These are phyloP conservation scores for Phytophthora idaei DNA, from an alignment of 352 stramenopile genomes.

Conservation along the genomic window DNA sequence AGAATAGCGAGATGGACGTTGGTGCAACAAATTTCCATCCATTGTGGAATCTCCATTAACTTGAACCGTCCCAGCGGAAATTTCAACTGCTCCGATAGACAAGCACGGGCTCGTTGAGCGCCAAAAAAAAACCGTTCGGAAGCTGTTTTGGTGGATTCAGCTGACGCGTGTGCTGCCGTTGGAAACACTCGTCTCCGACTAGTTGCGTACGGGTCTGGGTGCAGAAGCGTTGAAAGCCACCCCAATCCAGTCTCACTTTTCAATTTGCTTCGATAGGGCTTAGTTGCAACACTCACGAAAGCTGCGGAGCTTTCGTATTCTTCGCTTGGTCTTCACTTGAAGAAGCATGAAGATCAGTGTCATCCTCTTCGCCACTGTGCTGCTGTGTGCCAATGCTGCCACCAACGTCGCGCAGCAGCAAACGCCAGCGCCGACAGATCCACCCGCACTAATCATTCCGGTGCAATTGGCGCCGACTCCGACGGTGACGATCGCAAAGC, in stretches of 20 bases:
- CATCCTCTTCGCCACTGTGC: slow-evolving; percentile 21
- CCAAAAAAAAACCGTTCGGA: slow-evolving; percentile 13
- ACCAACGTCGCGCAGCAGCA: slow-evolving; percentile 21
- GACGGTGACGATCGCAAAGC: slow-evolving; percentile 8
- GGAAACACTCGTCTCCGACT: slow-evolving; percentile 1
- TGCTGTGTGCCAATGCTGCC: slow-evolving; percentile 16
- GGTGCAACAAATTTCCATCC: slow-evolving; percentile 17
- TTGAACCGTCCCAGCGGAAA: slow-evolving; percentile 1
- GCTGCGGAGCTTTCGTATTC: slow-evolving; percentile 19
- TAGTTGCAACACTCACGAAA: slow-evolving; percentile 21
- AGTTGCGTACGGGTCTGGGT: background rate
- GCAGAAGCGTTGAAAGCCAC: background rate
- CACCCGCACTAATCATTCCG: background rate
- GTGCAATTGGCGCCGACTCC: slow-evolving; percentile 1
- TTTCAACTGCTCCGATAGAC: slow-evolving; percentile 7
- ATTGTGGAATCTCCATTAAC: slow-evolving; percentile 5
- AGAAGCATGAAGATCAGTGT: slow-evolving; percentile 28
- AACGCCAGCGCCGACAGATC: slow-evolving; percentile 2
- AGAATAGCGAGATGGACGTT: slow-evolving; percentile 1
- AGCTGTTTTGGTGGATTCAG: slow-evolving; percentile 27
- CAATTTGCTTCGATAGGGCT: slow-evolving; percentile 11
- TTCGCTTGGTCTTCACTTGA: background rate
- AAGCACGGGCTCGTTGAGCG: background rate
- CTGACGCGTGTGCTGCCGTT: slow-evolving; percentile 6
- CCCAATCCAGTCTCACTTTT: slow-evolving; percentile 17